These are phyloP conservation scores for Hevea brasiliensis DNA, from an alignment of 345 rosid genomes.

Conservation along the genomic window DNA sequence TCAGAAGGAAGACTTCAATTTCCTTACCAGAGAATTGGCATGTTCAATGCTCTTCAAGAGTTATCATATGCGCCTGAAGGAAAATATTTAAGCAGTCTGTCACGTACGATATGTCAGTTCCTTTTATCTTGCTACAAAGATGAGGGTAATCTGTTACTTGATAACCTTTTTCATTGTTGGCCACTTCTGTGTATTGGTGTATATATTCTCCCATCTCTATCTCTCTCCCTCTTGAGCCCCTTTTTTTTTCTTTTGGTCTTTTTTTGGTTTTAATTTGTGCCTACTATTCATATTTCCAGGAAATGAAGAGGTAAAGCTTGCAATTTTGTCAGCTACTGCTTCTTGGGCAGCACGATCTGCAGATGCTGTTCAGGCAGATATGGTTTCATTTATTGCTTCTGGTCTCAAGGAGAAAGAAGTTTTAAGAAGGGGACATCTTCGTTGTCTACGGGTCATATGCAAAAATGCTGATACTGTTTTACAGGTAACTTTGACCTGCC, in stretches of 20 bases:
- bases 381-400: slow-evolving; percentile 65
- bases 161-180: background rate
- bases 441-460: slow-evolving; percentile 63
- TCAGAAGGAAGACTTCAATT: slow-evolving; percentile 92
- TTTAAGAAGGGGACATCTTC: slow-evolving; percentile 90
- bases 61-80: slow-evolving; percentile 82
- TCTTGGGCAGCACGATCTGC: slow-evolving; percentile 74
- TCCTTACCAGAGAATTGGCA: slow-evolving; percentile 89
- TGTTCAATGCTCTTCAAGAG: slow-evolving; percentile 78
- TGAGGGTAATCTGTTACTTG: slow-evolving; percentile 58
- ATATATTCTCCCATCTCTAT: background rate
- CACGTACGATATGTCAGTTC: slow-evolving; percentile 53
- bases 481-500: slow-evolving; percentile 42
- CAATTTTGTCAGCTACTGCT: slow-evolving; percentile 64
- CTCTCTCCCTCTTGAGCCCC: background rate
- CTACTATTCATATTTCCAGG: slow-evolving; percentile 41
- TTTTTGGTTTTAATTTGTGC: slow-evolving; percentile 7
- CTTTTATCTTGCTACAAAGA: slow-evolving; percentile 70
- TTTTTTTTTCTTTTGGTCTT: background rate
- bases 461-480: slow-evolving; percentile 62
- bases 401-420: slow-evolving; percentile 95
- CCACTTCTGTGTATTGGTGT: slow-evolving; percentile 13
- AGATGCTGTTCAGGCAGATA: slow-evolving; percentile 62
- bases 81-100: slow-evolving; percentile 65
- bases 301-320: slow-evolving; percentile 89